Evolutionary conservation across 73 alveolate genomes (phyloP).

Genomic region (Uronychia binucleata): DNA sequence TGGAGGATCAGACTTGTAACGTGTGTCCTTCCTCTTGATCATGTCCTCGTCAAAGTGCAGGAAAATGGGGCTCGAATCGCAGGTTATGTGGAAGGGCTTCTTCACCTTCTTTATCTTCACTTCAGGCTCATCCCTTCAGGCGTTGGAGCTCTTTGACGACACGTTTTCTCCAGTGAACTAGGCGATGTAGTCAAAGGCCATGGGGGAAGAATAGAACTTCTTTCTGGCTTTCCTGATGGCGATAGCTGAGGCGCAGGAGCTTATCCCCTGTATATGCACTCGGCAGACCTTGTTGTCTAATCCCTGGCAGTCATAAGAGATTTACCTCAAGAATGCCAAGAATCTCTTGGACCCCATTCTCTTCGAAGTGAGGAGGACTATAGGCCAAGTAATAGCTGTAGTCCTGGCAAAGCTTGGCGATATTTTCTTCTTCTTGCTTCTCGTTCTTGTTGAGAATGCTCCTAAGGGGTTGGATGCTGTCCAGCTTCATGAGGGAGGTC

Average conservation of each 20-base stretch:
- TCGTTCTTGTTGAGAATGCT: neutral
- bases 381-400: neutral
- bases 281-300: neutral
- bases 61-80: neutral
- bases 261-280: neutral
- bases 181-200: neutral
- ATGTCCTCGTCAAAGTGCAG: neutral
- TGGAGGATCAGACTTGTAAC: neutral
- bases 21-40: neutral
- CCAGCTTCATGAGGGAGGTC: neutral
- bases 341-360: neutral
- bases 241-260: neutral
- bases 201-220: neutral
- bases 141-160: too few relatives aligned
- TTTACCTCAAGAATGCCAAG: too few relatives aligned
- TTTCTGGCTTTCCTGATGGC: neutral
- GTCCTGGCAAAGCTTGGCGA: neutral
- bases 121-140: too few relatives aligned
- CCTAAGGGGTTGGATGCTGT: neutral
- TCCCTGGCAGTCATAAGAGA: neutral
- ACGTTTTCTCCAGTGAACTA: neutral
- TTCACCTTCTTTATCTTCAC: neutral
- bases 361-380: constrained; percentile 1
- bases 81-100: neutral
- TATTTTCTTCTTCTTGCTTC: neutral